These are phyloP conservation scores for Pleurostoma richardsiae DNA, from an alignment of 2,329 filamentous ascomycete genomes.

Conservation along the genomic window DNA sequence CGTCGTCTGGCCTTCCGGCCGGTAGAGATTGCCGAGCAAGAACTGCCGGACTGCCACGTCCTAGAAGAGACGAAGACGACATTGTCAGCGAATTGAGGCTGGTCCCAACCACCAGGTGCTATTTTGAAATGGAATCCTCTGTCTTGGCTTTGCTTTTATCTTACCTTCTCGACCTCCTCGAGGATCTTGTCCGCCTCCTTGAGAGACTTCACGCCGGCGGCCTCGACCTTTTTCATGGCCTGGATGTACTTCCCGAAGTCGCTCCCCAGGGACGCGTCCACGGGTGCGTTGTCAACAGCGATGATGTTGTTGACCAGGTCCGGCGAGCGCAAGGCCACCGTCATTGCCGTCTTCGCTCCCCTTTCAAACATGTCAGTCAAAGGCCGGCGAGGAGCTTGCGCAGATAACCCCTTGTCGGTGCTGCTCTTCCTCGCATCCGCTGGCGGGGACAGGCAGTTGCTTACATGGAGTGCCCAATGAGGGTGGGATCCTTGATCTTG, in stretches of 20 bases:
- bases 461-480: slow-evolving; percentile 94
- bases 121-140: no score
- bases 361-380: slow-evolving; percentile 26
- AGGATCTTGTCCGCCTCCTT: slow-evolving; percentile 79
- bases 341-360: slow-evolving; percentile 93
- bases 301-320: slow-evolving; percentile 65
- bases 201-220: slow-evolving; percentile 60
- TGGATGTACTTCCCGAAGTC: slow-evolving; percentile 77
- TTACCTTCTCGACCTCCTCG: slow-evolving; percentile 63
- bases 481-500: slow-evolving; percentile 60
- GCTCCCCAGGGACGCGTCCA: slow-evolving; percentile 69
- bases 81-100: background rate
- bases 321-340: slow-evolving; percentile 69
- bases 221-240: slow-evolving; percentile 79
- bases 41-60: slow-evolving; percentile 77
- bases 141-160: slow-evolving; percentile 5
- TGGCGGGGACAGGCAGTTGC: slow-evolving; percentile 14
- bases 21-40: slow-evolving; percentile 77
- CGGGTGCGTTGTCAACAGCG: slow-evolving; percentile 86
- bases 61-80: background rate
- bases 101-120: no score
- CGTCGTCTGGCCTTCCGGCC: slow-evolving; percentile 41
- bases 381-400: no score
- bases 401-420: no score
- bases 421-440: background rate